These are phyloP conservation scores for Litchi chinensis DNA, from an alignment of 345 rosid species.

Conservation along the genomic window DNA sequence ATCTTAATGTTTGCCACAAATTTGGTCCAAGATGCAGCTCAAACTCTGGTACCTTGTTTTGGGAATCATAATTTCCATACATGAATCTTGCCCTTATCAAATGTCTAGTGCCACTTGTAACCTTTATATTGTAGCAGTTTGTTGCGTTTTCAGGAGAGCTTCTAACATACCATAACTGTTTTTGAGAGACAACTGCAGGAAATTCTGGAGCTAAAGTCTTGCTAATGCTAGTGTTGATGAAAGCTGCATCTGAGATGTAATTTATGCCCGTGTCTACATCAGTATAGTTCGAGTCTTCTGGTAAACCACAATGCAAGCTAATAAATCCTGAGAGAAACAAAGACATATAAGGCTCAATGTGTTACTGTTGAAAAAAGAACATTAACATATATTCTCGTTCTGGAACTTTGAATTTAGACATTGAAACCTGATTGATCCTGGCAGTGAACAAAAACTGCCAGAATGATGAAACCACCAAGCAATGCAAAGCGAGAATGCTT, in stretches of 20 bases:
- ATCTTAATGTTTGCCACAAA: conserved; percentile 26
- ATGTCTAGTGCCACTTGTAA: not conserved
- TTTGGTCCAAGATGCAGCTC: conserved; percentile 20
- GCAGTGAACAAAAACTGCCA: not conserved
- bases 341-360: not conserved
- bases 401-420: too few species aligned
- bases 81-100: conserved; percentile 11
- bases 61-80: conserved; percentile 1
- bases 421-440: conserved; percentile 21
- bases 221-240: conserved; percentile 13
- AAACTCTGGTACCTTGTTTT: not conserved
- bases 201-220: conserved; percentile 1
- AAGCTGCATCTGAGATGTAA: conserved; percentile 22
- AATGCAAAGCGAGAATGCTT: not conserved
- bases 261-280: conserved; percentile 10
- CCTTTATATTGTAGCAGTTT: not conserved
- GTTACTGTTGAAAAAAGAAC: not conserved
- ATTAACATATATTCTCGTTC: not conserved
- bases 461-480: not conserved
- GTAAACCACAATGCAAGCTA: conserved; percentile 30
- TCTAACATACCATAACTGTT: not conserved
- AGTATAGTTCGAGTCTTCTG: not conserved
- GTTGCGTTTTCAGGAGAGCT: not conserved
- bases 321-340: conserved; percentile 24
- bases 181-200: too few species aligned